Evolutionary conservation across 768 basidiomycete species (phyloP).

Genomic region (Boletus tylopilopsis): DNA sequence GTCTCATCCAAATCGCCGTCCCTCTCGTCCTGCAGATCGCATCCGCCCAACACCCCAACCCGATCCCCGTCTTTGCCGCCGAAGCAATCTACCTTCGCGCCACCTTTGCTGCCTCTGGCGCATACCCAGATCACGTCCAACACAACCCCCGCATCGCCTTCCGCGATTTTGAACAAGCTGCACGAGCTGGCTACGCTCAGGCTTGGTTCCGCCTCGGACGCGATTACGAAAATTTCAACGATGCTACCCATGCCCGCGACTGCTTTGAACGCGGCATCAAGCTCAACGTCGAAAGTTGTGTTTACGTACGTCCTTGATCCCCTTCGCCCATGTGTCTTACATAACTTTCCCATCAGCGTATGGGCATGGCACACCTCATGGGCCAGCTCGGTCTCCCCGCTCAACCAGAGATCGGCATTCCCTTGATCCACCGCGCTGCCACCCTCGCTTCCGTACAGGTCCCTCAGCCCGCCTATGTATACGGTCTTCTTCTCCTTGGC

Average conservation of each 20-base stretch:
- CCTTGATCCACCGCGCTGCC: slow-evolving; percentile 76
- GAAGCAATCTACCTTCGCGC: slow-evolving; percentile 79
- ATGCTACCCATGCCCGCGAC: slow-evolving; percentile 67
- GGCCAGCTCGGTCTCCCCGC: slow-evolving; percentile 73
- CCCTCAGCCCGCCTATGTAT: slow-evolving; percentile 87
- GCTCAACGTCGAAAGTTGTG: slow-evolving; percentile 70
- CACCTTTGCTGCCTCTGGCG: slow-evolving; percentile 67
- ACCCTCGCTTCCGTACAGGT: slow-evolving; percentile 66
- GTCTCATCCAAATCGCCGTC: slow-evolving; percentile 62
- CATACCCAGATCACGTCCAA: slow-evolving; percentile 58
- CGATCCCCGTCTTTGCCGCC: slow-evolving; percentile 44
- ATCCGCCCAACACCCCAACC: slow-evolving; percentile 31
- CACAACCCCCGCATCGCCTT: slow-evolving; percentile 80
- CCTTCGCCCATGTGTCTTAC: not conserved
- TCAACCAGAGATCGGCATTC: slow-evolving; percentile 55
- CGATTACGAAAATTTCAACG: slow-evolving; percentile 88
- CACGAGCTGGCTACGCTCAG: slow-evolving; percentile 67
- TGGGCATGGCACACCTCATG: slow-evolving; percentile 90
- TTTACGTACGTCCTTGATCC: slow-evolving; percentile 27
- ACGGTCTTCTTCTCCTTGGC: slow-evolving; percentile 78
- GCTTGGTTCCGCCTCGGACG: slow-evolving; percentile 92
- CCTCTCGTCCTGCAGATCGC: slow-evolving; percentile 60
- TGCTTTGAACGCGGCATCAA: slow-evolving; percentile 85
- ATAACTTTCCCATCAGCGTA: slow-evolving; percentile 49
- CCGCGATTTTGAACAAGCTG: slow-evolving; percentile 83